Conservation (phyloP, 2,329 filamentous ascomycete species). For the Nectriaceae sp. region DNA sequence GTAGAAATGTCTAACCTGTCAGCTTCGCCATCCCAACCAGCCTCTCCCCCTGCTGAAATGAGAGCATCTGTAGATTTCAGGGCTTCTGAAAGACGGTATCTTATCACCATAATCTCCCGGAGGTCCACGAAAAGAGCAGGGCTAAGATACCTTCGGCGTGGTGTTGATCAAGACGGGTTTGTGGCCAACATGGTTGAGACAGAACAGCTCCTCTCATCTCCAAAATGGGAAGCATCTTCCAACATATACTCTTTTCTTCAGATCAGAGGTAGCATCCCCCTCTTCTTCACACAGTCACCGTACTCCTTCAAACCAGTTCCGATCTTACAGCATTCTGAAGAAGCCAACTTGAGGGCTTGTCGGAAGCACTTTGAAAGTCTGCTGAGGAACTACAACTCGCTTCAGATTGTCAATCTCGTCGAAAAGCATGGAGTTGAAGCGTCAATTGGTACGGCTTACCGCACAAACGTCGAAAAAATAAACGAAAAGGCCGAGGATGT, state of each 20-base stretch:
- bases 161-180: constrained; percentile 86
- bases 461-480: constrained; percentile 65
- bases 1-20: constrained; percentile 47
- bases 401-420: constrained; percentile 82
- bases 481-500: constrained; percentile 62
- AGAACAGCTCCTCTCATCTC: constrained; percentile 83
- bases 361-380: constrained; percentile 77
- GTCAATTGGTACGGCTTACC: constrained; percentile 76
- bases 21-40: constrained; percentile 27
- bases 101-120: constrained; percentile 90
- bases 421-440: constrained; percentile 86
- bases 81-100: constrained; percentile 58
- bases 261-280: constrained; percentile 84
- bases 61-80: constrained; percentile 43
- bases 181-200: constrained; percentile 93
- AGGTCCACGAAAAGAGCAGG: constrained; percentile 85
- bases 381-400: constrained; percentile 67
- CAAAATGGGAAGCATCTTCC: constrained; percentile 61
- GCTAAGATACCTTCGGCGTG: constrained; percentile 84
- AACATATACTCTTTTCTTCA: constrained; percentile 85
- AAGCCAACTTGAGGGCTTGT: constrained; percentile 78
- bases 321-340: constrained; percentile 75
- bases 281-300: constrained; percentile 94
- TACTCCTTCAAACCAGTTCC: constrained; percentile 91
- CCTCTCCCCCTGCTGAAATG: constrained; percentile 26